Evolutionary conservation across 2,329 filamentous ascomycete species (phyloP).

Genomic region (Cercospora brassicicola): DNA sequence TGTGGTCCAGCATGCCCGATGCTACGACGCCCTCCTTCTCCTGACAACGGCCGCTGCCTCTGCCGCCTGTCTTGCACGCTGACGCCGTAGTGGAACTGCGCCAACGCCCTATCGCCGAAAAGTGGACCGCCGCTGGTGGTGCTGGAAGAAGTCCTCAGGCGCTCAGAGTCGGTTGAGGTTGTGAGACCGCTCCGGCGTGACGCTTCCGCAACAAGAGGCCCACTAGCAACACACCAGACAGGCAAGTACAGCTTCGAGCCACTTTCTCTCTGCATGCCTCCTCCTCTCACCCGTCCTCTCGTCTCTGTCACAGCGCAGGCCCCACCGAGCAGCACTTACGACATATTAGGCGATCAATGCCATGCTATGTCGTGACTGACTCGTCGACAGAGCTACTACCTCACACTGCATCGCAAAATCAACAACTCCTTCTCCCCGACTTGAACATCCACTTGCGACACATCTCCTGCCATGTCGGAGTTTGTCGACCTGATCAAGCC

Average conservation of each 20-base stretch:
- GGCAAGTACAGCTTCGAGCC: not conserved
- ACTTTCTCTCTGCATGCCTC: not conserved
- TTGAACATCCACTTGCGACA: not conserved
- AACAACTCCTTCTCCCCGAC: not conserved
- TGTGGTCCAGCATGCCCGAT: not conserved
- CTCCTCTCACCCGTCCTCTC: not conserved
- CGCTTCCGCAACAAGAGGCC: constrained; percentile 2
- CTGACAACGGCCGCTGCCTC: not conserved
- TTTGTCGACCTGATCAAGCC: constrained; percentile 38
- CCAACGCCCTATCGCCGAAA: not conserved
- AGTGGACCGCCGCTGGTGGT: not conserved
- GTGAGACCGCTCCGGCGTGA: constrained; percentile 3
- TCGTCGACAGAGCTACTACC: constrained; percentile 6
- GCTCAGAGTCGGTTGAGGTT: not conserved
- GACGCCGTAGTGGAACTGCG: not conserved
- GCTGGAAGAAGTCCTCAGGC: not conserved
- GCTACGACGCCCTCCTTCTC: not conserved
- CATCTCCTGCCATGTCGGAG: constrained; percentile 20
- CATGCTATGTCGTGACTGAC: constrained; percentile 17
- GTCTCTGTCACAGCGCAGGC: not conserved
- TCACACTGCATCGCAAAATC: not conserved
- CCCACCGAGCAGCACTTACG: constrained; percentile 3
- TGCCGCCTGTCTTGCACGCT: not conserved
- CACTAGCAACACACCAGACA: not conserved
- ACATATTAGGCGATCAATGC: constrained; percentile 12